Evolutionary conservation across 1,284 basidiomycete genomes (phyloP).

Genomic region (Fomitopsis palustris): DNA sequence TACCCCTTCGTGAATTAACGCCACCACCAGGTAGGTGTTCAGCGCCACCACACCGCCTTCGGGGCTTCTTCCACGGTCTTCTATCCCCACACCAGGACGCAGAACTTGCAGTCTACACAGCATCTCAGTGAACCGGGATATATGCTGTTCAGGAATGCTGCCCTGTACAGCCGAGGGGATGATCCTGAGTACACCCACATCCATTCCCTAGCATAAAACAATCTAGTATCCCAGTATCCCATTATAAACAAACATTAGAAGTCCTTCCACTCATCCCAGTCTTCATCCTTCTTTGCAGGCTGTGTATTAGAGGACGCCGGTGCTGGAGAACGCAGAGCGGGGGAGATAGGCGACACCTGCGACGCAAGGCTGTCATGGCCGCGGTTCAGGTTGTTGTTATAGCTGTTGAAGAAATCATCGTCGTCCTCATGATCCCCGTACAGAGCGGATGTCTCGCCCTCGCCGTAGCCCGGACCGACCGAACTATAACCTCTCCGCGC

Average conservation of each 20-base stretch:
- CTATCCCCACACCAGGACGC: not conserved
- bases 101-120: not conserved
- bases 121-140: not conserved
- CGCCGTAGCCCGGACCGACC: constrained; percentile 42
- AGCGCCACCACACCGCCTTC: not conserved
- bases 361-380: constrained; percentile 8
- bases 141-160: not conserved
- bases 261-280: constrained; percentile 78
- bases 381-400: constrained; percentile 29
- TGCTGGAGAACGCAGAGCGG: constrained; percentile 11
- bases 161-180: not conserved
- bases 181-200: not conserved
- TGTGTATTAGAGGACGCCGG: constrained; percentile 14
- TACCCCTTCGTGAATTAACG: not conserved
- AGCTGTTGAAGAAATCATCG: constrained; percentile 55
- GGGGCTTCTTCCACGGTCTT: not conserved
- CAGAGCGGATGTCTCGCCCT: constrained; percentile 50
- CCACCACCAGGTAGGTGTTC: not conserved
- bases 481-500: constrained; percentile 56
- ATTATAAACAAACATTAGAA: constrained; percentile 37
- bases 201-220: not conserved
- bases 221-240: not conserved
- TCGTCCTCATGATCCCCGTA: constrained; percentile 47
- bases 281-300: constrained; percentile 42
- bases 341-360: constrained; percentile 15